Conservation (phyloP, 495 filamentous ascomycete genomes). For the Tetracladium marchalianum region DNA sequence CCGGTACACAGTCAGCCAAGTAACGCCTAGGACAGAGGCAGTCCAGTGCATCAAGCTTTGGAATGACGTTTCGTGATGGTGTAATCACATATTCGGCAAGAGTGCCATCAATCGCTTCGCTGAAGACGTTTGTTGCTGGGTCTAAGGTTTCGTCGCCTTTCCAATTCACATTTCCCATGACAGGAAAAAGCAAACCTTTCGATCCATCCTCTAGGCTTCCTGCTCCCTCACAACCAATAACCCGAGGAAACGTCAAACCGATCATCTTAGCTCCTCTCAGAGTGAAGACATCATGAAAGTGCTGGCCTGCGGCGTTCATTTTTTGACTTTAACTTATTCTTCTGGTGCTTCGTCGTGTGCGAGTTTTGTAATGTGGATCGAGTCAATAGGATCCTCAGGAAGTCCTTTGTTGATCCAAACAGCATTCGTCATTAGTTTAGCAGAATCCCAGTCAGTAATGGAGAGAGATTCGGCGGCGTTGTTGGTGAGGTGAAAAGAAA, state of each 20-base stretch:
- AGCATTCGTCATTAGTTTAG: slow-evolving; percentile 17
- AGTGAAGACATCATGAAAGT: slow-evolving; percentile 20
- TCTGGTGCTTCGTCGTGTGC: slow-evolving; percentile 11
- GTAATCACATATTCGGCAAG: slow-evolving; percentile 21
- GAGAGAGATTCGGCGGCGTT: slow-evolving; percentile 11
- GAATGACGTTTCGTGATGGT: slow-evolving; percentile 1
- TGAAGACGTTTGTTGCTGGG: slow-evolving; percentile 20
- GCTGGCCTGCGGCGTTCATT: slow-evolving; percentile 16
- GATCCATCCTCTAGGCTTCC: slow-evolving; percentile 21
- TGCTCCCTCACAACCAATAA: slow-evolving; percentile 20
- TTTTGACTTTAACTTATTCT: slow-evolving; percentile 18
- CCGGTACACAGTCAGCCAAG: too few relatives aligned
- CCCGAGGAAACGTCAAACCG: slow-evolving; percentile 15
- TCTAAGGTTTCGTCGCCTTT: slow-evolving; percentile 21
- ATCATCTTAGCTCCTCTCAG: slow-evolving; percentile 15
- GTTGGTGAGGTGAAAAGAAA: slow-evolving; percentile 12
- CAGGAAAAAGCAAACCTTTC: slow-evolving; percentile 7
- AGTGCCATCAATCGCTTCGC: slow-evolving; percentile 16
- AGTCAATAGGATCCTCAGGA: slow-evolving; percentile 14
- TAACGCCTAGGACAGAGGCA: too few relatives aligned
- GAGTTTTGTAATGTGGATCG: slow-evolving; percentile 12
- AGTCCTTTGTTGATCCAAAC: slow-evolving; percentile 12
- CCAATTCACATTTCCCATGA: slow-evolving; percentile 17
- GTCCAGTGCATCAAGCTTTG: slow-evolving; percentile 4
- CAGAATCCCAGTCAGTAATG: slow-evolving; percentile 9